Base-by-base conservation (phyloP, 768 basidiomycete genomes). In the Hemileccinum rubropunctum region DNA sequence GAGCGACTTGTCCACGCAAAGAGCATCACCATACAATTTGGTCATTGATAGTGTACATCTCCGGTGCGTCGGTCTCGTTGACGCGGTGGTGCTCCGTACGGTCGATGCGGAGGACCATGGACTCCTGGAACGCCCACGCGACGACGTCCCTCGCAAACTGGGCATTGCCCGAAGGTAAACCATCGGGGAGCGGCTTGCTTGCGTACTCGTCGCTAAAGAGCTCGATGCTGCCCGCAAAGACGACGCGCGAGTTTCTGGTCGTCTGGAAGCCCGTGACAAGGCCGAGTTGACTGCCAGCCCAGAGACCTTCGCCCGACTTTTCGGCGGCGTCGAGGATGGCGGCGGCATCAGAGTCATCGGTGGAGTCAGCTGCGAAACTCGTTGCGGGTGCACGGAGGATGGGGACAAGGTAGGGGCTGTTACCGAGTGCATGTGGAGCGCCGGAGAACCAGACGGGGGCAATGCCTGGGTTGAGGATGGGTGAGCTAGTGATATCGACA, bases 191-290 rank as follows among this genome's bases (percentile, higher is more conserved):
- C 33, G 79, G 74, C 61, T 85, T 89, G 40, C 76, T 75, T 5
- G 82, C 82, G 50, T 80, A 86, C 50, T 81, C 80, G 61, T 99
- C 87, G 23, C 79, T 83, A 68, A 98, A 86, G 45, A 94, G 54
- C 7, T 88, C 86, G 8, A 84, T 76, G 21, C 91, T 85, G 6
- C 95, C 95, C 6, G 86, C 76, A 72, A 91, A 95, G 5, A 84
- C 81, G 27, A 86, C 79, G 12, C 95, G 79, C 0, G 85, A 85
- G 55, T 87, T 90, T 50, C 81, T 80, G 18, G 76, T 70, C 3
- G 92, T 82, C 68, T 99, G 97, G 77, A 98, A 90, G 6, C 91
- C 95, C 6, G 87, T 86, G 23, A 94, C 91, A 23, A 97, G 71
- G 38, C 81, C 76, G 32, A 94, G 76, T 36, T 78, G 75, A 53